Evolutionary conservation across 306 rosid species (phyloP).

Genomic region (Castanopsis chinensis): DNA sequence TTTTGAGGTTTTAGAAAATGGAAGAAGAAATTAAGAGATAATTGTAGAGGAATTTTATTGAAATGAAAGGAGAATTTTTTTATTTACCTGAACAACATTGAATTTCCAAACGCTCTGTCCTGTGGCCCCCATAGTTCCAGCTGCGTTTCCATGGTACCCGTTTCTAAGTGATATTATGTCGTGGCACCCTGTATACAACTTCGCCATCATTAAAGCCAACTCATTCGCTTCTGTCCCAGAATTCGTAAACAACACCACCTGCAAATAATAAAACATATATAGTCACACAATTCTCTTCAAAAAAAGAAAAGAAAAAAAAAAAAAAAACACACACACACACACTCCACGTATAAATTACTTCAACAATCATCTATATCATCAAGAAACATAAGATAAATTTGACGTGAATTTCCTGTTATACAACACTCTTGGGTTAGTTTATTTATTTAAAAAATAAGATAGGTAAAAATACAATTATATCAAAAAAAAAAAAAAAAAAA

Average conservation of each 20-base stretch:
- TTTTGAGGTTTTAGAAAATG: not conserved
- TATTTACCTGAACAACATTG: constrained; percentile 67
- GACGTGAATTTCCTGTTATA: too few relatives aligned
- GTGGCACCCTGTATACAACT: constrained; percentile 69
- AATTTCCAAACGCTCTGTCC: constrained; percentile 89
- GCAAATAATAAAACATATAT: not conserved
- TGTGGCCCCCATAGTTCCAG: constrained; percentile 92
- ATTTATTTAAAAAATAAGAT: too few relatives aligned
- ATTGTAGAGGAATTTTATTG: too few relatives aligned
- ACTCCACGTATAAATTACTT: too few relatives aligned
- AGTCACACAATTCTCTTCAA: not conserved
- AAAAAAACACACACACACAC: too few relatives aligned
- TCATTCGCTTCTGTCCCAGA: constrained; percentile 99
- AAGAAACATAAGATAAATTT: not conserved
- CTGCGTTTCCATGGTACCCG: constrained; percentile 86
- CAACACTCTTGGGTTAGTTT: too few relatives aligned
- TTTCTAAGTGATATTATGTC: constrained; percentile 89
- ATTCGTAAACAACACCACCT: constrained; percentile 94
- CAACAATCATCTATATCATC: not conserved
- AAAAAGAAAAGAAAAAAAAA: not conserved
- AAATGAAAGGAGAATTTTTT: too few relatives aligned
- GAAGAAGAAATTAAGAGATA: not conserved
- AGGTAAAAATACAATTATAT: not conserved
- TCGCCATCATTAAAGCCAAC: constrained; percentile 79
- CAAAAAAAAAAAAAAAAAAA: too few relatives aligned